Base-by-base conservation (phyloP, 768 basidiomycete genomes). In the Amanita exitialis region DNA sequence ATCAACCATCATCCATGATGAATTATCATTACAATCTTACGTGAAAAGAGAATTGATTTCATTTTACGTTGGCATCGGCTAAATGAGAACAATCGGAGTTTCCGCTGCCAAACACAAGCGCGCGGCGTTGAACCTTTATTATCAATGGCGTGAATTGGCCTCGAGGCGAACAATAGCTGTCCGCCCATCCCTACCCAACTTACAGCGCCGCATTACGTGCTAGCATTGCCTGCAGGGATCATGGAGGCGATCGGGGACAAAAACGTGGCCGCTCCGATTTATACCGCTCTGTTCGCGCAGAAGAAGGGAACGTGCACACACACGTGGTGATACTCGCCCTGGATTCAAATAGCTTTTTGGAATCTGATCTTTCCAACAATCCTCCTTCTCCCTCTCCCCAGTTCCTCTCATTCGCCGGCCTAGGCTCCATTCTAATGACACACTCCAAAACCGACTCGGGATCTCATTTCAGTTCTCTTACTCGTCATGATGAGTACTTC, bases 401-500 rank as follows among this genome's bases (percentile, higher is more conserved):
- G n/a, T 72, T 59, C 38, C 56, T 61, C 30, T 58, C 58, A 4
- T 35, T 44, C n/a, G 32, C 8, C n/a, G 61, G 62, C 20, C 61
- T 59, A 57, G 62, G 50, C 39, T 53, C 57, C 18, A 51, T 57
- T 5, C 32, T 60, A 9, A 60, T 63, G 59, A 18, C 53, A 34
- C 57, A 51, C 42, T 43, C 47, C 15, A 52, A 56, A 43, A 55
- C 21, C 27, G 54, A 53, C 18, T 54, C 57, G 12, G 54, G 38
- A 12, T 10, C 9, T 23, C 52, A 54, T 34, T 63, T 66, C 56
- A 56, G 53, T 23, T 55, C 61, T 45, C 51, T 67, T 20, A 57
- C 59, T 6, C 57, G 56, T 16, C 68, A 69, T 45, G 62, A 65
- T 3, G 61, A 71, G 1, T 82, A 74, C 49, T 79, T 73, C 54